Base-by-base conservation (phyloP, 2,329 filamentous ascomycete species). In the Trichocomaceae sp. region DNA sequence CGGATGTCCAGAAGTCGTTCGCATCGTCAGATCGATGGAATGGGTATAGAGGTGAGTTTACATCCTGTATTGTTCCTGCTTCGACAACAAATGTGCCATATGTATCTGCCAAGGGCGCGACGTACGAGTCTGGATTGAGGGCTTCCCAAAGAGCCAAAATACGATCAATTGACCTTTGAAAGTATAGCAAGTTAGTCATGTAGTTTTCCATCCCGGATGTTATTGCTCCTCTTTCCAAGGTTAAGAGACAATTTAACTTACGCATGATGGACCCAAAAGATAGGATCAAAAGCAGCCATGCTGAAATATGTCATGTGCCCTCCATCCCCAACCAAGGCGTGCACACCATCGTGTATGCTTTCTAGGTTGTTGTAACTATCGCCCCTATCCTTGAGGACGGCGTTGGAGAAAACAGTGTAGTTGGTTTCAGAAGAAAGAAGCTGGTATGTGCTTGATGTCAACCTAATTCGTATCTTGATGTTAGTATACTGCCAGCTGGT, bases 81-180 rank as follows among this genome's bases (percentile, higher is more conserved):
- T 75, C 64, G 6, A 78, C 81, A 0, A 82, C 85, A 62, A 82
- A 90, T 1, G 84, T 87, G 12, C 77, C 77, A 37, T 77, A 78
- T n/a, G 69, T 72, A 50, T 77, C 80, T 6, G 72, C 61, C 58
- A 81, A 78, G 0, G 84, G 79, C 20, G 77, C 72, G 5, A 90
- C 79, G 72, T 84, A 92, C 26, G 80, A 80, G 19, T 82, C 73
- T 0, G 86, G 86, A 59, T 93, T 80, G 13, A 93, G 69, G 1
- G 79, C 75, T 72, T 93, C 87, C 87, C 87, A 93, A 58, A 95
- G 79, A 31, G 87, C 82, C 59, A 90, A 82, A 26, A 88, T 70
- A 2, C 89, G 82, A 64, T 95, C 89, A 7, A 90, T 80, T 69
- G 87, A 90, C 59, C 77, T 75, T 20, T 19, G 13, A 7, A 3